These are phyloP conservation scores for Mollisiaceae sp. DNA, from an alignment of 2,329 filamentous ascomycete genomes.

Conservation along the genomic window DNA sequence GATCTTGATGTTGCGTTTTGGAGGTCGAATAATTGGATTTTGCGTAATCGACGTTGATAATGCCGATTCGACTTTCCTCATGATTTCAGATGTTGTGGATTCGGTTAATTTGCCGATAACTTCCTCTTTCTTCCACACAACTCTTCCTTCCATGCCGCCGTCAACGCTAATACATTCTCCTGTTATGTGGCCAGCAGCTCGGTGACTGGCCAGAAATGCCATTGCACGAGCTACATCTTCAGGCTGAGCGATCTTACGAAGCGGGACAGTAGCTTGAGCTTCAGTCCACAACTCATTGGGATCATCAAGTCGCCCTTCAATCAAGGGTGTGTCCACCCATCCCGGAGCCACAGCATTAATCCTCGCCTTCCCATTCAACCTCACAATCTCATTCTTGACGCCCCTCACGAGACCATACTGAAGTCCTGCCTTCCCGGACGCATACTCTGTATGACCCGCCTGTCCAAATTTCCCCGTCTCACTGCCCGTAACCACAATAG, in stretches of 20 bases:
- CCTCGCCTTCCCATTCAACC: conserved; percentile 57
- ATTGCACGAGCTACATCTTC: conserved; percentile 79
- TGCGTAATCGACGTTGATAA: conserved; percentile 17
- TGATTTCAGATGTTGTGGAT: conserved; percentile 4
- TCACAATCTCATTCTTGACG: conserved; percentile 60
- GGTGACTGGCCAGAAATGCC: conserved; percentile 74
- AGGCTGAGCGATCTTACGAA: conserved; percentile 66
- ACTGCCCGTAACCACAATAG: conserved; percentile 58
- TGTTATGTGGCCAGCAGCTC: conserved; percentile 59
- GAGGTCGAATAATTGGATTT: conserved; percentile 2
- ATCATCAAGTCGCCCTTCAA: conserved; percentile 54
- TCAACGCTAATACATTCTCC: conserved; percentile 58
- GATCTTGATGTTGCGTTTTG: conserved; percentile 31
- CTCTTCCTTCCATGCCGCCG: conserved; percentile 52
- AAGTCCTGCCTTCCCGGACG: conserved; percentile 54
- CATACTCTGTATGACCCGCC: conserved; percentile 50
- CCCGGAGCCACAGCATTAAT: conserved; percentile 82
- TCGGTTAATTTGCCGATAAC: conserved; percentile 7
- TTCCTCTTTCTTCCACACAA: conserved; percentile 52
- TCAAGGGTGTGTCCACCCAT: conserved; percentile 75
- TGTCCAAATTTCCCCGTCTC: conserved; percentile 49
- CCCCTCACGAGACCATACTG: conserved; percentile 58
- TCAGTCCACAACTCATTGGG: conserved; percentile 55
- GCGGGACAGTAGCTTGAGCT: conserved; percentile 61
- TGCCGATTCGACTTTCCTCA: conserved; percentile 19